Conservation (phyloP, 179 eudicot species). For the Beta corolliflora region DNA sequence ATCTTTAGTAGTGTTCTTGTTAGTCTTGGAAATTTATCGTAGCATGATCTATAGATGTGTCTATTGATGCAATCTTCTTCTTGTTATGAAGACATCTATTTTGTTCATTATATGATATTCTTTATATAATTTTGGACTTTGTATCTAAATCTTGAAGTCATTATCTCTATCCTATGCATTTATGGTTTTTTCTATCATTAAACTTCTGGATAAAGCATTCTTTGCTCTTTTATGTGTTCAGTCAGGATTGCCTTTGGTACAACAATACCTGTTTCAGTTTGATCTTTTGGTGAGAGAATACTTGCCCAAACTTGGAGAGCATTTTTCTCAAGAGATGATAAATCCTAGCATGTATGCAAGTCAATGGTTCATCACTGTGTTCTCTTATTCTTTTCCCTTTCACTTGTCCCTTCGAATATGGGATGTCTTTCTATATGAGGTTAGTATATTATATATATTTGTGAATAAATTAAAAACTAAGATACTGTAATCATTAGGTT, state of each 20-base stretch:
- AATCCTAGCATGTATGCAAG: slow-evolving; percentile 99
- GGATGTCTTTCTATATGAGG: slow-evolving; percentile 97
- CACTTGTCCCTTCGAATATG: slow-evolving; percentile 93
- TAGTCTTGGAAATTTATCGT: neutral
- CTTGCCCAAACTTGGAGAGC: slow-evolving; percentile 91
- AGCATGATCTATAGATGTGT: neutral
- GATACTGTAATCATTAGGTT: neutral
- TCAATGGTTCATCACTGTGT: slow-evolving; percentile 99
- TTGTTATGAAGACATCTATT: neutral
- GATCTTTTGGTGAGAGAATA: slow-evolving; percentile 76
- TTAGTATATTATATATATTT: slow-evolving; percentile 19
- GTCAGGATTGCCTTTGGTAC: slow-evolving; percentile 98
- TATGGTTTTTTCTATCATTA: neutral
- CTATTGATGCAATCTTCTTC: neutral
- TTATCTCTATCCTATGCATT: neutral
- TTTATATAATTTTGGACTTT: neutral
- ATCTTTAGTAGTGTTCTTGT: neutral
- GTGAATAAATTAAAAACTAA: neutral
- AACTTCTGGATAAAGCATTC: slow-evolving; percentile 1
- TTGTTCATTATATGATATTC: neutral
- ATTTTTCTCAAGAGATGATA: slow-evolving; percentile 81
- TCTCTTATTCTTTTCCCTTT: slow-evolving; percentile 91
- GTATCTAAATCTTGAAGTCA: neutral
- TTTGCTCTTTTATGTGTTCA: slow-evolving; percentile 36
- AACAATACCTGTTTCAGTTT: slow-evolving; percentile 89